These are phyloP conservation scores for Arthrobotrys pseudoclavata DNA, from an alignment of 2,329 filamentous ascomycete species.

Conservation along the genomic window DNA sequence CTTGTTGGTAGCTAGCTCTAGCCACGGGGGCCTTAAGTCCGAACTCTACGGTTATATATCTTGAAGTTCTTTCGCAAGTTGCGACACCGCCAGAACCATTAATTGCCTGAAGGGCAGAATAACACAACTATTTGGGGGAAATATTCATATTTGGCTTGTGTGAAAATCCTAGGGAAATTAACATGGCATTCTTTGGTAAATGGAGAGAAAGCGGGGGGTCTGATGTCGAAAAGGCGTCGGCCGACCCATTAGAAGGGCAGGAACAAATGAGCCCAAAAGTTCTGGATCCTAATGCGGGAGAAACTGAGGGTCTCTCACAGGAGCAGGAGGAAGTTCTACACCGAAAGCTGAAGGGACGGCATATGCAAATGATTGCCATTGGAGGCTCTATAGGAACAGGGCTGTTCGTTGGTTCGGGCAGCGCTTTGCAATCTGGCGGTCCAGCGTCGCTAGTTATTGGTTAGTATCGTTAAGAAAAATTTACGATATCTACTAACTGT, in stretches of 20 bases:
- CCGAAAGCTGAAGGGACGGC: slow-evolving; percentile 66
- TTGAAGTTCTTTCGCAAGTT: not conserved
- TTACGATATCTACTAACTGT: not conserved
- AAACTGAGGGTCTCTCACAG: slow-evolving; percentile 1
- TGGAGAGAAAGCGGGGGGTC: slow-evolving; percentile 33
- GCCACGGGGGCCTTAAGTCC: too few relatives aligned
- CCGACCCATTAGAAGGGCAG: slow-evolving; percentile 25
- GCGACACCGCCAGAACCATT: not conserved
- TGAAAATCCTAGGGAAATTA: not conserved
- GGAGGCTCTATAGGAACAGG: slow-evolving; percentile 74
- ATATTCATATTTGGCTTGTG: not conserved
- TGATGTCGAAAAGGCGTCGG: slow-evolving; percentile 50
- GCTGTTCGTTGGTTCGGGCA: slow-evolving; percentile 75
- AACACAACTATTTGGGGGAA: slow-evolving; percentile 1
- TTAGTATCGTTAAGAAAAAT: not conserved
- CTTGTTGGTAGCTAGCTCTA: not conserved
- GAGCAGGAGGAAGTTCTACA: slow-evolving; percentile 43
- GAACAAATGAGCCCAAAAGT: slow-evolving; percentile 22
- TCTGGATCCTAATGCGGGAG: slow-evolving; percentile 26
- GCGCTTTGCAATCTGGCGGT: slow-evolving; percentile 73
- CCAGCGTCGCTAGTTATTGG: slow-evolving; percentile 73
- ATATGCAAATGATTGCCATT: slow-evolving; percentile 78
- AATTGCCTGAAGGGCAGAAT: slow-evolving; percentile 15
- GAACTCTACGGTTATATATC: not conserved
- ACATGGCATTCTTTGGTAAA: slow-evolving; percentile 32